Evolutionary conservation across 2,329 filamentous ascomycete genomes (phyloP).

Genomic region (Neofusicoccum kwambonambiense): DNA sequence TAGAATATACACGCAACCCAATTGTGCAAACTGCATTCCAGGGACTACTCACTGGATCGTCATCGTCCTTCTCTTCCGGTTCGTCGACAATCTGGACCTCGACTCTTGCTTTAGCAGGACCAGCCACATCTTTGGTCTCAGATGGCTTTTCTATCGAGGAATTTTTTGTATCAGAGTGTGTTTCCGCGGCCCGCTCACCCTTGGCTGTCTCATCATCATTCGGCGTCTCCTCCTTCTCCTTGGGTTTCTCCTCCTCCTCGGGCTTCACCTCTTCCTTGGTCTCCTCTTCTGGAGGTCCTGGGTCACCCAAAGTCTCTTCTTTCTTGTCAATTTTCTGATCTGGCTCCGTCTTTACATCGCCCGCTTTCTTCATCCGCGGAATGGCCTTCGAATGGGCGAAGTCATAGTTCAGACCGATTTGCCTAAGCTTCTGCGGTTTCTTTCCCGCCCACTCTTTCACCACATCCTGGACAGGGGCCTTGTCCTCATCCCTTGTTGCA

Average conservation of each 20-base stretch:
- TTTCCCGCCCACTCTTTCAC: conserved; percentile 63
- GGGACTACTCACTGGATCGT: conserved; percentile 49
- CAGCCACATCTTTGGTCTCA: neutral
- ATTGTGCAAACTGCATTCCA: conserved; percentile 64
- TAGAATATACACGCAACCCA: conserved; percentile 57
- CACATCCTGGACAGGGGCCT: conserved; percentile 64
- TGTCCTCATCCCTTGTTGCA: conserved; percentile 55
- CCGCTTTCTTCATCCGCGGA: conserved; percentile 42
- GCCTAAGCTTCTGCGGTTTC: conserved; percentile 69
- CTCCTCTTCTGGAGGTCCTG: neutral
- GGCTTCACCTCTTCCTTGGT: neutral
- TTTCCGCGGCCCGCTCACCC: neutral
- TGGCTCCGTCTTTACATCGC: conserved; percentile 6
- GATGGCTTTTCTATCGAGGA: neutral
- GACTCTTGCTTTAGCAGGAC: neutral
- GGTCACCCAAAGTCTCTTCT: neutral
- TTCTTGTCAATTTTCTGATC: neutral
- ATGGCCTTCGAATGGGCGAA: conserved; percentile 67
- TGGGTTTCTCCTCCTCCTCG: neutral
- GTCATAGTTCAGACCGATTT: conserved; percentile 69
- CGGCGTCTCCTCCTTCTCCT: neutral
- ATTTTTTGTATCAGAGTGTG: neutral
- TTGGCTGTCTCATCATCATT: neutral
- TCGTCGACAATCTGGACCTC: too few species aligned
- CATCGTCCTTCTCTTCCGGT: conserved; percentile 28